These are phyloP conservation scores for Prunus davidiana DNA, from an alignment of 306 rosid genomes.

Conservation along the genomic window DNA sequence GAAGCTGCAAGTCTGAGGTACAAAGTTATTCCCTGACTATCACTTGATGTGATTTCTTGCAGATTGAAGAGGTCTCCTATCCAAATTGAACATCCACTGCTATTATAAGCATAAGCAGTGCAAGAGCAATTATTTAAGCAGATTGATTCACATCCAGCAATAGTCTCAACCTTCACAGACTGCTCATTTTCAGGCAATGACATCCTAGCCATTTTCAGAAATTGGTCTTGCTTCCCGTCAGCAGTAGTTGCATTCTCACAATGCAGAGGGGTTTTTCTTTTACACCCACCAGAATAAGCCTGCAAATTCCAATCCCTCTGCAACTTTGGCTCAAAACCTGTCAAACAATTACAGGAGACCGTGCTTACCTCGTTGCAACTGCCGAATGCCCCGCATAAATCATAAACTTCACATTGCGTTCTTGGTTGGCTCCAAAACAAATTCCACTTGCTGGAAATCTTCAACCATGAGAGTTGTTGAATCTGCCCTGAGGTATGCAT, in stretches of 20 bases:
- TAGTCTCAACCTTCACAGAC: constrained; percentile 23
- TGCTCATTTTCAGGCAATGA: constrained; percentile 29
- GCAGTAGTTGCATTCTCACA: no score
- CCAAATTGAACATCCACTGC: constrained; percentile 52
- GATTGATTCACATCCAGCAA: constrained; percentile 38
- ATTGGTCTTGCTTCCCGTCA: no score
- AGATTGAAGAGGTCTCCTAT: constrained; percentile 47
- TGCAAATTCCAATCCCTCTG: constrained; percentile 11
- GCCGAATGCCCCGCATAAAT: constrained; percentile 31
- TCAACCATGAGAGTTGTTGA: constrained; percentile 13
- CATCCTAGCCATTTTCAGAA: no score
- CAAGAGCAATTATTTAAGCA: constrained; percentile 55
- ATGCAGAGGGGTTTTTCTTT: no score
- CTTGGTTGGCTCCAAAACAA: constrained; percentile 29
- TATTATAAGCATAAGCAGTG: constrained; percentile 51
- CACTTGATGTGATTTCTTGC: constrained; percentile 43
- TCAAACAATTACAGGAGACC: constrained; percentile 27
- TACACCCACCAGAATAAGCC: no score
- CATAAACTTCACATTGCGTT: constrained; percentile 32
- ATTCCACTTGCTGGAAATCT: constrained; percentile 12
- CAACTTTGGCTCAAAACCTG: constrained; percentile 21
- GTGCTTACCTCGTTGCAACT: constrained; percentile 16
- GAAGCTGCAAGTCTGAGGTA: constrained; percentile 71
- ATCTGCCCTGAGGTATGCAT: constrained; percentile 27
- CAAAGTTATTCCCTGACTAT: constrained; percentile 34